Evolutionary conservation across 1,139 yeast species (phyloP).

Genomic region (Nadsonia starkeyi-henricii): DNA sequence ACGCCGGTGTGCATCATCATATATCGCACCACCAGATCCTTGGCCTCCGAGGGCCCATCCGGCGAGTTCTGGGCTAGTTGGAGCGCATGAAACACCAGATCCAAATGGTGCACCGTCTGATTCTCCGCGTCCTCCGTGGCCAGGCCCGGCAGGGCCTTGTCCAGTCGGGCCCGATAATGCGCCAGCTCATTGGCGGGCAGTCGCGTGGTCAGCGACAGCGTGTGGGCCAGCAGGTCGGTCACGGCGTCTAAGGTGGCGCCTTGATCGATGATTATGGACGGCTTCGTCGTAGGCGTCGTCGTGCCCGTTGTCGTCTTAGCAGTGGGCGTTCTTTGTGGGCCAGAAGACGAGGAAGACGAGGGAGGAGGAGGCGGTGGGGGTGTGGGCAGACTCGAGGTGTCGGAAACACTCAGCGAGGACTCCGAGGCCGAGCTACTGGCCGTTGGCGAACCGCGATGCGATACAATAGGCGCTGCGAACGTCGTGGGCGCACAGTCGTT

Average conservation of each 20-base stretch:
- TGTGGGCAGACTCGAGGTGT: no score
- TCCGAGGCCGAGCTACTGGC: background rate
- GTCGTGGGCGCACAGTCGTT: background rate
- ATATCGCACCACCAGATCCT: constrained; percentile 28
- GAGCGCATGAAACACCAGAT: constrained; percentile 13
- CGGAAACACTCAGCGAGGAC: no score
- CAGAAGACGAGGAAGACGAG: background rate
- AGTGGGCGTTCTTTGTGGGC: no score
- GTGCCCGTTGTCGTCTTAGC: no score
- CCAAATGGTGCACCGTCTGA: constrained; percentile 13
- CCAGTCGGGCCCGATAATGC: constrained; percentile 28
- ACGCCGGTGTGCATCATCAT: constrained; percentile 40
- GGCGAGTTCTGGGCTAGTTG: constrained; percentile 9
- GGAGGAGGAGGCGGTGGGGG: background rate
- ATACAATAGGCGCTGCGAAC: background rate
- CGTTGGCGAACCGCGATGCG: background rate
- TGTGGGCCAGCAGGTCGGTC: background rate
- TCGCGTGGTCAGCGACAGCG: constrained; percentile 5
- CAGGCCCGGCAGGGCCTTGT: constrained; percentile 14
- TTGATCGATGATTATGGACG: background rate
- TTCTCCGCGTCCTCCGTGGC: constrained; percentile 6
- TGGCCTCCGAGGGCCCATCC: no score
- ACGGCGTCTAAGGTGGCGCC: background rate
- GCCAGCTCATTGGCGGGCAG: constrained; percentile 27
- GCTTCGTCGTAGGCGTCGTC: no score